Evolutionary conservation across 2,329 filamentous ascomycete genomes (phyloP).

Genomic region (Fusarium poae): DNA sequence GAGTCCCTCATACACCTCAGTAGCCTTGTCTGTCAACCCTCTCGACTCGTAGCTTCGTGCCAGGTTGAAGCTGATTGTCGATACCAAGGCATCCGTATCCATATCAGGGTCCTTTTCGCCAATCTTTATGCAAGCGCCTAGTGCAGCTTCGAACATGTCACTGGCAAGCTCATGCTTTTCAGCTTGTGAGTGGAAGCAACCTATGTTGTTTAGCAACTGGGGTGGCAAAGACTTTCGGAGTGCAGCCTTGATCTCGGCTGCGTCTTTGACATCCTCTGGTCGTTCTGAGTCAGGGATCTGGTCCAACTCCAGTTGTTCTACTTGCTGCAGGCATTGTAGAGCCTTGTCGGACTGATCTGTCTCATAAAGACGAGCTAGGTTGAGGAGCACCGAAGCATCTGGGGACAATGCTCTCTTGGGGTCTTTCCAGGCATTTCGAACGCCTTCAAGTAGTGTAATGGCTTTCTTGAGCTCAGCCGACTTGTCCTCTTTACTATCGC

Average conservation of each 20-base stretch:
- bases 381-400: slow-evolving; percentile 89
- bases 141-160: slow-evolving; percentile 90
- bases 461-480: slow-evolving; percentile 87
- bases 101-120: slow-evolving; percentile 79
- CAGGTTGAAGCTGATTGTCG: slow-evolving; percentile 96
- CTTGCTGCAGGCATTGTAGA: slow-evolving; percentile 89
- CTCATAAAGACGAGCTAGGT: slow-evolving; percentile 93
- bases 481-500: slow-evolving; percentile 86
- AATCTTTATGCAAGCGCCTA: slow-evolving; percentile 87
- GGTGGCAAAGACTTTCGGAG: slow-evolving; percentile 86
- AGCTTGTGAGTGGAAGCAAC: slow-evolving; percentile 91
- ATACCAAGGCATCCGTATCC: slow-evolving; percentile 92
- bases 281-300: slow-evolving; percentile 79
- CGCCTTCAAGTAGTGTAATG: slow-evolving; percentile 83
- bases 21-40: slow-evolving; percentile 83
- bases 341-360: slow-evolving; percentile 87
- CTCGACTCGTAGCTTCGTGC: slow-evolving; percentile 92
- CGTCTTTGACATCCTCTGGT: slow-evolving; percentile 68
- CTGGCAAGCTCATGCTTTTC: slow-evolving; percentile 85
- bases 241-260: slow-evolving; percentile 68
- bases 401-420: slow-evolving; percentile 84
- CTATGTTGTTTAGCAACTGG: slow-evolving; percentile 96
- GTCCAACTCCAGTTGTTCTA: slow-evolving; percentile 89
- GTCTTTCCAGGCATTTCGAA: slow-evolving; percentile 91
- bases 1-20: slow-evolving; percentile 88